Conservation (phyloP, 2,329 filamentous ascomycete species). For the Trematosphaeria pertusa region DNA sequence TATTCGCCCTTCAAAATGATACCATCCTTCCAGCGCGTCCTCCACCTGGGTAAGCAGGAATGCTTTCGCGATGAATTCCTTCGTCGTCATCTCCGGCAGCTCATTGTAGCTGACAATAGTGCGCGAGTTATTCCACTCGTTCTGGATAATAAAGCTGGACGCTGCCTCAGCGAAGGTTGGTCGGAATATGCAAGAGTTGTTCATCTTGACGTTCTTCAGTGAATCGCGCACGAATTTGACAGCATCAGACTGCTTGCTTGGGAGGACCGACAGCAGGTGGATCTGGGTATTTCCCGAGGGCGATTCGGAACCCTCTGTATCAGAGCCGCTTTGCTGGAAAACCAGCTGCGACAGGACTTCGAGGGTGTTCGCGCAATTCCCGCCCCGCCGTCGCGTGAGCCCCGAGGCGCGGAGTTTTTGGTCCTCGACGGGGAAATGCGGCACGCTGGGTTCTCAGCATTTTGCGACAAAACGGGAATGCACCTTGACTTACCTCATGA, state of each 20-base stretch:
- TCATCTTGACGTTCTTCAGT: conserved; percentile 60
- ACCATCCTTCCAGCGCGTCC: conserved; percentile 56
- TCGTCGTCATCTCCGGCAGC: conserved; percentile 70
- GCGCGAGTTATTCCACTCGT: conserved; percentile 63
- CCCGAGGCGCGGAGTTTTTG: conserved; percentile 72
- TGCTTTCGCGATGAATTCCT: conserved; percentile 63
- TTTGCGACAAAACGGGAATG: background rate
- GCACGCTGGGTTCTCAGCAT: conserved; percentile 58
- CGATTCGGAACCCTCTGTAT: background rate
- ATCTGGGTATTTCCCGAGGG: conserved; percentile 23
- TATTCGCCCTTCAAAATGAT: conserved; percentile 78
- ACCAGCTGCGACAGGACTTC: conserved; percentile 70
- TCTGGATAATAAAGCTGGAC: conserved; percentile 74
- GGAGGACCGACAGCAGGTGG: conserved; percentile 58
- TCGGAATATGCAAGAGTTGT: conserved; percentile 65
- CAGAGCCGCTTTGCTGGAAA: conserved; percentile 2
- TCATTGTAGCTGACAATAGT: conserved; percentile 75
- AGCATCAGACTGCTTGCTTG: conserved; percentile 59
- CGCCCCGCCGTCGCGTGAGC: conserved; percentile 68
- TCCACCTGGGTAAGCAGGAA: conserved; percentile 40
- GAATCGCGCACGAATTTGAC: conserved; percentile 62
- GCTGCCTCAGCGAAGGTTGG: conserved; percentile 63
- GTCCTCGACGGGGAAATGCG: conserved; percentile 73
- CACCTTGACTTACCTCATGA: conserved; percentile 63
- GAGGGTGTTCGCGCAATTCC: conserved; percentile 75